Evolutionary conservation across 257 asterid genomes (phyloP).

Genomic region (Nicotiana undulata): DNA sequence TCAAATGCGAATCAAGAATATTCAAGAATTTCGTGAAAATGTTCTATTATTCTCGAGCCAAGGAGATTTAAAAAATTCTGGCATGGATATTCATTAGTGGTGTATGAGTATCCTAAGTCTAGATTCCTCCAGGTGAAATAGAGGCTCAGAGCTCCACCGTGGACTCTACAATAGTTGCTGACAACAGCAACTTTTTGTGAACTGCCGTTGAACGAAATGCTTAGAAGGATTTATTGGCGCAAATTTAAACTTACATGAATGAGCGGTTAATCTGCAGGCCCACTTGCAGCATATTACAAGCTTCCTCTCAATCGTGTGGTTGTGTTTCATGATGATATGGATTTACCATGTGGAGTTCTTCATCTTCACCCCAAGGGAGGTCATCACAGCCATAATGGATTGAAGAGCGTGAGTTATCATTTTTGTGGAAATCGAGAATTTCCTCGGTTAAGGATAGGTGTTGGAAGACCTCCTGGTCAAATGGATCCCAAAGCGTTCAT

Average conservation of each 20-base stretch:
- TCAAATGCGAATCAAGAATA: neutral
- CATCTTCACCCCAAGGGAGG: slow-evolving; percentile 71
- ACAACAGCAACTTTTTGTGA: no score
- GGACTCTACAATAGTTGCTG: no score
- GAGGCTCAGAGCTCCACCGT: no score
- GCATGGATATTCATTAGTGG: neutral
- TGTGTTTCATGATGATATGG: slow-evolving; percentile 91
- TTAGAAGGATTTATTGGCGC: slow-evolving; percentile 31
- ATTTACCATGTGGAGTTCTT: slow-evolving; percentile 88
- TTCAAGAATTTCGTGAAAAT: neutral
- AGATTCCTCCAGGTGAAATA: neutral
- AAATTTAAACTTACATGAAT: slow-evolving; percentile 74
- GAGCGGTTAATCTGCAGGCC: slow-evolving; percentile 95
- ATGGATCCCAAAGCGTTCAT: slow-evolving; percentile 96
- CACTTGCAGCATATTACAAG: slow-evolving; percentile 93
- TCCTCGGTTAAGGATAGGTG: slow-evolving; percentile 91
- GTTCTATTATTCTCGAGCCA: neutral
- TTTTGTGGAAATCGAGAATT: slow-evolving; percentile 75
- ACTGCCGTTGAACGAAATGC: slow-evolving; percentile 23
- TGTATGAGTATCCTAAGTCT: neutral
- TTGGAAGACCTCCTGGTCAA: slow-evolving; percentile 93
- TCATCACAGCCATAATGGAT: slow-evolving; percentile 84
- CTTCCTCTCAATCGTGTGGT: slow-evolving; percentile 90
- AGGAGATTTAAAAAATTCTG: neutral
- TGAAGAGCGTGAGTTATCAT: slow-evolving; percentile 67